Percentiles rank a stretch among this genome's conserved stretches.
phyloP scores from a whole-genome alignment of 2,329 filamentous ascomycete genomes.

The Pestalotiopsis sp. region DNA sequence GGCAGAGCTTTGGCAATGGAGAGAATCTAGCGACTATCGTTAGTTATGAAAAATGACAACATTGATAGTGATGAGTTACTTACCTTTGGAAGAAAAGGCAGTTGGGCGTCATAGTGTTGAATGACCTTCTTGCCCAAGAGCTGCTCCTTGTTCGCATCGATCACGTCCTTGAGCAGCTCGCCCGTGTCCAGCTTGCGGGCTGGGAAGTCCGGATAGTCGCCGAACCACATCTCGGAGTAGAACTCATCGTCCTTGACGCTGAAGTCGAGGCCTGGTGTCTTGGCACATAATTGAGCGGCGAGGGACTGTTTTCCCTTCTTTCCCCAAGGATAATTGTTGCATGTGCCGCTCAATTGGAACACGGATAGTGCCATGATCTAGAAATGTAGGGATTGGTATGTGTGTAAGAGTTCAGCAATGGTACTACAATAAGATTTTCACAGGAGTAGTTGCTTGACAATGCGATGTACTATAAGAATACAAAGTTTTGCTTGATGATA shows the following conservation, averaged over 20 bases:
- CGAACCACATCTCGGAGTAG: constrained; percentile 76
- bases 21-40: constrained; percentile 59
- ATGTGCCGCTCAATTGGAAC: constrained; percentile 48
- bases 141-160: constrained; percentile 62
- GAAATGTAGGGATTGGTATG: too few relatives aligned
- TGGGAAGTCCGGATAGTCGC: constrained; percentile 72
- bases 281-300: constrained; percentile 64
- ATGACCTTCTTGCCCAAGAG: constrained; percentile 65
- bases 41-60: background rate
- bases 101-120: constrained; percentile 62
- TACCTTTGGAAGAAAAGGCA: constrained; percentile 73
- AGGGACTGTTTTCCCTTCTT: constrained; percentile 67
- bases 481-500: background rate
- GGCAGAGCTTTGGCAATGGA: constrained; percentile 77
- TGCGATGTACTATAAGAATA: too few relatives aligned
- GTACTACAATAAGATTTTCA: too few relatives aligned
- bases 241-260: constrained; percentile 63
- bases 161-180: constrained; percentile 64
- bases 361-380: constrained; percentile 30
- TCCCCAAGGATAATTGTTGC: constrained; percentile 71
- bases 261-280: constrained; percentile 65
- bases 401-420: too few relatives aligned
- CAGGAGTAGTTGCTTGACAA: too few relatives aligned
- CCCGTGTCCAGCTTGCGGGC: constrained; percentile 64
- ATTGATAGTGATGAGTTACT: background rate